These are phyloP conservation scores for Clathrus columnatus DNA, from an alignment of 768 basidiomycete genomes.

Conservation along the genomic window DNA sequence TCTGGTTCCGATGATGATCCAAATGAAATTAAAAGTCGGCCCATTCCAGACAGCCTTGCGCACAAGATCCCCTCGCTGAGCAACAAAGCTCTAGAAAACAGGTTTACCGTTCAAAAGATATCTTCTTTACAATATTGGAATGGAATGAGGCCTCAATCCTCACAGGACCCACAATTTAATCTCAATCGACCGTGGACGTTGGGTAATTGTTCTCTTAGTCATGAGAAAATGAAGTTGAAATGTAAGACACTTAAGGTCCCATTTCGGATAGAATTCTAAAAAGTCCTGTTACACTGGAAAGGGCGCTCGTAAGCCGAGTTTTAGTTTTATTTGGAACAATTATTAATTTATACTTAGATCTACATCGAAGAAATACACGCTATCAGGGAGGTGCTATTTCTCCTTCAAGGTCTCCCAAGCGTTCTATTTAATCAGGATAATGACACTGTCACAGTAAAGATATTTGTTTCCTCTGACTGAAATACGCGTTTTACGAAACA, in stretches of 20 bases:
- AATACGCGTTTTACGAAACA: background rate
- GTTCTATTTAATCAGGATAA: constrained; percentile 3
- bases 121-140: constrained; percentile 65
- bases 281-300: background rate
- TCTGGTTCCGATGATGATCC: constrained; percentile 21
- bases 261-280: background rate
- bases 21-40: constrained; percentile 15
- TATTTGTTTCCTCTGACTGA: background rate
- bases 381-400: constrained; percentile 68
- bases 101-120: constrained; percentile 46
- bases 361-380: constrained; percentile 70
- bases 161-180: constrained; percentile 21
- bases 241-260: background rate
- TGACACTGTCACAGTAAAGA: background rate
- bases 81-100: background rate
- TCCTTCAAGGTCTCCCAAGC: constrained; percentile 51
- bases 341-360: constrained; percentile 30
- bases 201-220: constrained; percentile 30
- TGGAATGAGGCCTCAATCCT: background rate
- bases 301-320: background rate
- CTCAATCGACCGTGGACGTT: constrained; percentile 67
- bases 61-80: background rate
- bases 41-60: constrained; percentile 20
- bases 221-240: background rate
- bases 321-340: background rate